Evolutionary conservation across 2,329 filamentous ascomycete genomes (phyloP), one percentile per base, ranked within the genome.

Genomic region (Claviceps sp.): DNA sequence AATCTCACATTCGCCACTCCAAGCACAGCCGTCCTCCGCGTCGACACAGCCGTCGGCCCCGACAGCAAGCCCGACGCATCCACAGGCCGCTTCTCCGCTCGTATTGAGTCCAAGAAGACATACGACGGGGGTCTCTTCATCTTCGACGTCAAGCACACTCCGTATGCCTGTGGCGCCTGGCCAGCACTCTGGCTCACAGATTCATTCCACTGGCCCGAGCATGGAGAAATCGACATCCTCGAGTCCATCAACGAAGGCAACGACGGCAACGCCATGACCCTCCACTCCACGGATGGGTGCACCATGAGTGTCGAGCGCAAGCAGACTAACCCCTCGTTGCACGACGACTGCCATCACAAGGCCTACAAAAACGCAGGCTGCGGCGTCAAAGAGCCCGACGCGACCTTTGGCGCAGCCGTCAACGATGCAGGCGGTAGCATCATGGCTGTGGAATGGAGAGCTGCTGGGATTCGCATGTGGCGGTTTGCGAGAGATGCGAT

Each of bases 101-200:
- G 81, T 14, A 68, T 84, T 52, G 73, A 78, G 55, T 84, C 81
- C 39, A 81, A 78, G 60, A 69, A 64, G 45, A 75, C 75, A 45
- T 85, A 83, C 64, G 65, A 80, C 59, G 66, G 62, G n/a, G 82
- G 81, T 0, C 74, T 85, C n/a, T 85, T 84, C 66, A 68, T 85
- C 59, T 85, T 85, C 59, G 80, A 85, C 60, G 70, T 85, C 56
- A 71, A 75, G 55, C 81, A 84, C 65, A 77, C 77, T 0, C 82
- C 81, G 0, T 77, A 72, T 58, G 81, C 80, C 43, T 85, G 81
- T 60, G 80, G 73, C 3, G 80, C 75, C 22, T 85, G 79, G 82
- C 79, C 80, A 2, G 75, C 83, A 0, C 71, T 87, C 11, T 86
- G 83, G 83, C 70, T 86, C 6, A 71, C 73, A 0, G 82, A 86